Base-by-base conservation (phyloP, 176 grass and related monocot genomes). In the Musa troglodytarum region DNA sequence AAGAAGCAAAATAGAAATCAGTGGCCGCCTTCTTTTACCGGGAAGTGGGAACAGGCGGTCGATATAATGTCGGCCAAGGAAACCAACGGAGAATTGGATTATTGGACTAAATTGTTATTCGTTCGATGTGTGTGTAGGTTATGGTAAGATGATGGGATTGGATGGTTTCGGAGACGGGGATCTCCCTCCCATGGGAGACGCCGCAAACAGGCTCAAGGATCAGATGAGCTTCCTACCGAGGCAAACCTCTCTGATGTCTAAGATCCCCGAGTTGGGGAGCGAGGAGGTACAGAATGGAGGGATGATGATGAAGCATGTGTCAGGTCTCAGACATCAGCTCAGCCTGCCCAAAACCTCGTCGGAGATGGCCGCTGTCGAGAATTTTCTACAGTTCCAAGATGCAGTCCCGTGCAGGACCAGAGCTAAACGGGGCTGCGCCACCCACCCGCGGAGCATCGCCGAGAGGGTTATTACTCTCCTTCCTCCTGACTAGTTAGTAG, bases 361-460 rank as follows among this genome's bases (percentile, higher is more conserved):
- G 62, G 96, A 89, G 76, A 88, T 99, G 78, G 91, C 86, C 0
- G 76, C 84, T 11, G 84, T 94, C 6, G 96, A 99, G 71, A 99
- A 99, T 55, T 99, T 99, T 73, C 76, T 95, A 19, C 96, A 99
- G 82, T 99, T 95, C 62, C 91, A 95, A 76, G 91, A 99, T 65
- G 86, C 96, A 16, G 91, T 99, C 11, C 96, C 96, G 8, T 99
- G 96, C 80, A 94, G 89, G 86, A 89, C 92, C 82, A 86, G 96
- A 49, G 96, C 96, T 29, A 99, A 99, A 77, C 74, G 96, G 9
- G 96, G 96, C 0, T 99, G 88, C 63, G 96, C 96, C 79, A 99
- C 96, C 43, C 96, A 99, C 85, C 96, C 96, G 8, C 84, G 96
- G 69, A 99, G 96, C 82, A 99, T 99, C 75, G 96, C 96, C 20